Evolutionary conservation across 2,329 filamentous ascomycete genomes (phyloP).

Genomic region (Botrytis squamosa): DNA sequence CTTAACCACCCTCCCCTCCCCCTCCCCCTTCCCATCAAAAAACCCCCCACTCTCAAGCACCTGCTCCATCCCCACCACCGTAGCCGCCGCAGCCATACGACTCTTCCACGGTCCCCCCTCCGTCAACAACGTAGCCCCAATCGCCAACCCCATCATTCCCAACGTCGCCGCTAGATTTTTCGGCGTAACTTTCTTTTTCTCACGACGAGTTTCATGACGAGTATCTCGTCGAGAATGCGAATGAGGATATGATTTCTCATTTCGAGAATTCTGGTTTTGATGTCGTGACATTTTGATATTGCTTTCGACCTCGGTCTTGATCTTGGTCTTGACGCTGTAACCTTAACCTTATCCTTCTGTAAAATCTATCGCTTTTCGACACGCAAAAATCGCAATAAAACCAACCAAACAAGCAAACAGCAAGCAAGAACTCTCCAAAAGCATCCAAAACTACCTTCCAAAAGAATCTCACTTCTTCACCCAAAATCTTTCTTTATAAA

Average conservation of each 20-base stretch:
- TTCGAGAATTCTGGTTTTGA: not conserved
- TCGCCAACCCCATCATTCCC: constrained; percentile 12
- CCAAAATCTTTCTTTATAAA: not conserved
- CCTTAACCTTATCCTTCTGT: not conserved
- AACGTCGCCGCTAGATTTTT: constrained; percentile 10
- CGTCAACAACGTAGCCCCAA: constrained; percentile 7
- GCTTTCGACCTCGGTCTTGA: not conserved
- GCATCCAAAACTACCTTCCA: not conserved
- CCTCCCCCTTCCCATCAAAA: constrained; percentile 53
- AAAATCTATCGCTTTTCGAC: not conserved
- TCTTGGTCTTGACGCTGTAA: not conserved
- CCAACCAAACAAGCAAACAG: not conserved
- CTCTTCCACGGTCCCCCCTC: constrained; percentile 11
- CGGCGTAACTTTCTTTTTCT: not conserved
- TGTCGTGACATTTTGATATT: constrained; percentile 2
- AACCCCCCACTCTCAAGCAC: constrained; percentile 59
- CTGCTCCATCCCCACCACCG: constrained; percentile 13
- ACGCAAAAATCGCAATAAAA: not conserved
- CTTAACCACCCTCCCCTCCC: constrained; percentile 53
- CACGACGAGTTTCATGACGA: not conserved
- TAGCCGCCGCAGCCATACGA: constrained; percentile 13
- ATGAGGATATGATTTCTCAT: not conserved
- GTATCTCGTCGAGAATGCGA: not conserved
- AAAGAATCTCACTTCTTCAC: not conserved
- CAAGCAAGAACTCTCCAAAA: not conserved